Evolutionary conservation across 768 basidiomycete species (phyloP).

Genomic region (Lactarius hengduanensis): DNA sequence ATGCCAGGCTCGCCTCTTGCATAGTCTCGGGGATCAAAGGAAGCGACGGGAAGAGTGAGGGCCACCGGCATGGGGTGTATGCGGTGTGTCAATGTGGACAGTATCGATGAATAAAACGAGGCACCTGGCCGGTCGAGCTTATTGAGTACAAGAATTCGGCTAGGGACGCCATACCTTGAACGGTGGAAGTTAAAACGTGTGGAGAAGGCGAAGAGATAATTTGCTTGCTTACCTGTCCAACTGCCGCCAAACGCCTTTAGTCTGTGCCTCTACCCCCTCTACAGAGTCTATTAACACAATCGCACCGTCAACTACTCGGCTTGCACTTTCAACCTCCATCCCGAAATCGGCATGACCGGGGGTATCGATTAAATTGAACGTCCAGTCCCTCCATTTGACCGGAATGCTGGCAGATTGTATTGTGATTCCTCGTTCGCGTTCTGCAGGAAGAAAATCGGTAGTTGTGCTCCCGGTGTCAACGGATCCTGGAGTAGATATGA

Average conservation of each 20-base stretch:
- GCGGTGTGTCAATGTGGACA: slow-evolving; percentile 71
- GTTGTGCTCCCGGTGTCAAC: slow-evolving; percentile 90
- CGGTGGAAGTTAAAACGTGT: slow-evolving; percentile 6
- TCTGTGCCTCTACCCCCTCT: slow-evolving; percentile 89
- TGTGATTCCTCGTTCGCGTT: slow-evolving; percentile 88
- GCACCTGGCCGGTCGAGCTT: slow-evolving; percentile 88
- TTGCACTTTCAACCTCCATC: slow-evolving; percentile 96
- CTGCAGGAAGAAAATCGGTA: slow-evolving; percentile 86
- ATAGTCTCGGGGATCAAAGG: slow-evolving; percentile 67
- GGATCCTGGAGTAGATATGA: slow-evolving; percentile 70
- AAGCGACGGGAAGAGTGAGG: slow-evolving; percentile 73
- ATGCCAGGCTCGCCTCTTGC: slow-evolving; percentile 75
- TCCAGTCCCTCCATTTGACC: slow-evolving; percentile 81
- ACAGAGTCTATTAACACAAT: slow-evolving; percentile 88
- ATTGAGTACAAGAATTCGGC: slow-evolving; percentile 80
- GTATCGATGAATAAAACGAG: slow-evolving; percentile 66
- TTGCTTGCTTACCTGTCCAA: slow-evolving; percentile 66
- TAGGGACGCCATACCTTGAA: slow-evolving; percentile 72
- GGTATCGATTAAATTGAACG: slow-evolving; percentile 85
- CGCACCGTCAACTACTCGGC: slow-evolving; percentile 85
- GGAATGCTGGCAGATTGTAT: slow-evolving; percentile 92
- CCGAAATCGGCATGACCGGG: slow-evolving; percentile 94
- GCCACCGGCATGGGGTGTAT: slow-evolving; percentile 73
- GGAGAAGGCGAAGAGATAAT: slow-evolving; percentile 25
- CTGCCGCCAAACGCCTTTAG: slow-evolving; percentile 85